Conservation (phyloP, 2,329 filamentous ascomycete species). For the Colletotrichum tabaci region DNA sequence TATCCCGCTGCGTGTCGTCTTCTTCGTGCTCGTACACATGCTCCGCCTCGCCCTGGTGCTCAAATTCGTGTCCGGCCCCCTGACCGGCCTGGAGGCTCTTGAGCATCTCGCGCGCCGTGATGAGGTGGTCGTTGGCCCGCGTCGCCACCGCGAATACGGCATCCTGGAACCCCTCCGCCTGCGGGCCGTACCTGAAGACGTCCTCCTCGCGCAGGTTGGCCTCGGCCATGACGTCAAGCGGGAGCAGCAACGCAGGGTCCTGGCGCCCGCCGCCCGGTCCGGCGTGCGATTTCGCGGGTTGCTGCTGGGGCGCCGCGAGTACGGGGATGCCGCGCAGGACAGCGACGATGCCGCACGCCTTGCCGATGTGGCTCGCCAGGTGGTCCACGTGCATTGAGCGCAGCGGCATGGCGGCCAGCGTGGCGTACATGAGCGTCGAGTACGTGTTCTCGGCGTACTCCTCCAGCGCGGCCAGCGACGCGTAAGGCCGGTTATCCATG, state of each 20-base stretch:
- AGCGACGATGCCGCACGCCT: conserved; percentile 89
- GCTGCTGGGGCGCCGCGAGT: conserved; percentile 82
- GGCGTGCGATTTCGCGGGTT: conserved; percentile 60
- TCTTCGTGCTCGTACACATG: conserved; percentile 62
- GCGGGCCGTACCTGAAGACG: conserved; percentile 83
- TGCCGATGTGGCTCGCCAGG: conserved; percentile 94
- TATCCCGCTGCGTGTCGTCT: conserved; percentile 56
- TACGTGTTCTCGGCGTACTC: conserved; percentile 96
- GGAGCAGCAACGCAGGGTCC: conserved; percentile 78
- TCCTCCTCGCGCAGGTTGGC: conserved; percentile 88
- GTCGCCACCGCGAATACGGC: conserved; percentile 95
- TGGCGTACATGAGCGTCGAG: conserved; percentile 91
- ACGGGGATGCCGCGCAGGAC: conserved; percentile 90
- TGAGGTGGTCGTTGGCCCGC: conserved; percentile 93
- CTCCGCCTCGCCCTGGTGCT: conserved; percentile 85
- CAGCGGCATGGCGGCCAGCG: conserved; percentile 83
- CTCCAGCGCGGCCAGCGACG: conserved; percentile 81
- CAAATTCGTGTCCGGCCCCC: conserved; percentile 87
- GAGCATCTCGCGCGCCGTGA: conserved; percentile 93
- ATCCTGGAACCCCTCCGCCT: conserved; percentile 87
- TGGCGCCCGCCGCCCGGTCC: conserved; percentile 50
- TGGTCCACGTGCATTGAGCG: conserved; percentile 90
- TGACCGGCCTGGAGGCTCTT: conserved; percentile 81
- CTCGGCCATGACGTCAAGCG: conserved; percentile 91
- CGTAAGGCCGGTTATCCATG: conserved; percentile 86